Evolutionary conservation across 1,139 yeast species (phyloP), one percentile per base, ranked within the genome.

Genomic region (Chernovozyma aurita): DNA sequence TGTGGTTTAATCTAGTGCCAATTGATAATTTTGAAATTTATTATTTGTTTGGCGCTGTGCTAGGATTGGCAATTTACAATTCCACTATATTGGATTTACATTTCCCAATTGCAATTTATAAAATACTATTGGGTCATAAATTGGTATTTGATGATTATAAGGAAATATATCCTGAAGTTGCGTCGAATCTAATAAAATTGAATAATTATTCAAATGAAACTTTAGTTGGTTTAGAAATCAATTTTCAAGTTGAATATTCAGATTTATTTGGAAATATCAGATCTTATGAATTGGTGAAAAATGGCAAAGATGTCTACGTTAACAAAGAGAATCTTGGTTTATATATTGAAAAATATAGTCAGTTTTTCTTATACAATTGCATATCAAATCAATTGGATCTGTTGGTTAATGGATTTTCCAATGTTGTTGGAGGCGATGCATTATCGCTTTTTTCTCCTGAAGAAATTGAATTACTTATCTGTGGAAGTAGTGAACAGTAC

Each of bases 31-130:
- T 70, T 7, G 82, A 76, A 40, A 67, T 73, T 49, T 90, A 82
- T 57, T 82, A 78, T 51, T 63, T 87, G 31, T 80, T 88, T 39
- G 97, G 97, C 0, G 85, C 86, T 1, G 80, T 87, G 1, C 61
- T 92, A 32, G 97, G 97, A 0, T 69, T 92, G 49, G 97, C 97
- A 0, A 80, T 92, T 30, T 88, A 86, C 57, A 92, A 92, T 56
- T 85, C 95, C 0, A 84, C 92, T 1, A 87, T 90, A 33, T 63
- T 92, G 34, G 95, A 88, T 52, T 63, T 88, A 37, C 74, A 74
- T 34, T 78, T 92, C 42, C 96, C 97, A 0, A 63, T 67, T 28
- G 85, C 85, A 0, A 59, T 88, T 33, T 92, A 84, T 60, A 90
- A 86, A 58, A 73, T 85, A 42, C 62, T 92, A 31, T 63, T 87